Base-by-base conservation (phyloP, 192 early-diverging fungal species). In the Phycomyces blakesleeanus region DNA sequence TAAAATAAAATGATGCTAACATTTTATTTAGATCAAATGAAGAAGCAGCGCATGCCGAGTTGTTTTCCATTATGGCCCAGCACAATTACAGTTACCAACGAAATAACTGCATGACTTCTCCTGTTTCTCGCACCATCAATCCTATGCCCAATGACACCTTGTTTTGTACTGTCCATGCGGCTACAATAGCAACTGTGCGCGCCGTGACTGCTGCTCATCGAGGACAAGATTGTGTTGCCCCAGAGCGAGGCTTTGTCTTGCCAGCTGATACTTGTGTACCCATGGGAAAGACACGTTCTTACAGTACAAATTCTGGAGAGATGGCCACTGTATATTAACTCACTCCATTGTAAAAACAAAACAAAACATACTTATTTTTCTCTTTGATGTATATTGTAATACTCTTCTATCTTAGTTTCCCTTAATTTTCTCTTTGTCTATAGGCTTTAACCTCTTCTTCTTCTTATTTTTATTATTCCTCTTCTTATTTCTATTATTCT, bases 321-420 rank as follows among this genome's bases (percentile, higher is more conserved):
- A 47, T 47, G 44, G 44, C 44, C 15, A 18, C 44, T 47, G 44
- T 47, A 47, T 47, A 47, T 47, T 47, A 47, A 47, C 44, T 47
- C 44, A 34, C 18, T 47, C 44, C 18, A 47, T 11, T 12, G 44
- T 47, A 47, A 14, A 47, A 47, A 47, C 4, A n/a, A n/a, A n/a
- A n/a, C n/a, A n/a, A n/a, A n/a, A n/a, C n/a, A n/a, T n/a, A n/a
- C n/a, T n/a, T n/a, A n/a, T 3, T 47, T 3, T 18, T 7, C 44
- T 47, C 11, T 47, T 47, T 47, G 44, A 47, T 47, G 44, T 47
- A 47, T 47, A 47, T 18, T 34, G 29, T 34, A 7, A 34, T 34
- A 14, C 44, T 47, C 11, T 47, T 12, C 11, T 47, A 2, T 47
- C 11, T 47, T 47, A 14, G 6, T 10, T 10, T 10, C 40, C 6